Percentiles rank a stretch among this genome's conserved stretches.
Evolutionary conservation across 208 protist species (phyloP).

Genomic region (Trypanosoma theileri): DNA sequence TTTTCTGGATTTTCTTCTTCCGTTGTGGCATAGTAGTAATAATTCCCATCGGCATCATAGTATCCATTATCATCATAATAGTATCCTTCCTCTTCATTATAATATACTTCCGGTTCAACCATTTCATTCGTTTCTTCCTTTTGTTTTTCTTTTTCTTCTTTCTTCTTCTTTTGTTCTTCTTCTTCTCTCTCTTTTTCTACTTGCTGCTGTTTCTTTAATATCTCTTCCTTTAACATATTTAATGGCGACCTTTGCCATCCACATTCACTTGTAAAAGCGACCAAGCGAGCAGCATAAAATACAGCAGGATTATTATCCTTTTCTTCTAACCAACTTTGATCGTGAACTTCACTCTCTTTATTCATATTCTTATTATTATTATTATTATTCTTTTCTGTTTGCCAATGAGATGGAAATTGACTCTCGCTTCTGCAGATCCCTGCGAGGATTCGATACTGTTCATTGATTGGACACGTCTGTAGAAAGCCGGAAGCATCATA

Average conservation of each 20-base stretch:
- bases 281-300: constrained; percentile 12
- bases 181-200: constrained; percentile 1
- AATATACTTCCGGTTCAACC: not conserved
- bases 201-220: not conserved
- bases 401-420: not conserved
- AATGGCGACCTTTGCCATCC: constrained; percentile 3
- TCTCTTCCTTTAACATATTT: constrained; percentile 6
- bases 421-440: constrained; percentile 22
- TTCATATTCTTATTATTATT: not conserved
- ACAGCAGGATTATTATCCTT: not conserved
- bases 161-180: not conserved
- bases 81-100: constrained; percentile 25
- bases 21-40: constrained; percentile 14
- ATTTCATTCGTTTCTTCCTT: not conserved
- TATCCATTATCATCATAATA: constrained; percentile 26
- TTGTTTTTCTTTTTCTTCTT: not conserved
- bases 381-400: not conserved
- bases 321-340: not conserved
- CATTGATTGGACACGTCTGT: constrained; percentile 10
- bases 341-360: not conserved
- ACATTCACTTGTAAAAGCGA: constrained; percentile 14
- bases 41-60: constrained; percentile 25
- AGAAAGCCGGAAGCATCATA: constrained; percentile 26
- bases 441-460: constrained; percentile 27
- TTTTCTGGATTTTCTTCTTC: not conserved